These are phyloP conservation scores for Alectoria sarmentosa DNA, from an alignment of 495 filamentous ascomycete species.

Conservation along the genomic window DNA sequence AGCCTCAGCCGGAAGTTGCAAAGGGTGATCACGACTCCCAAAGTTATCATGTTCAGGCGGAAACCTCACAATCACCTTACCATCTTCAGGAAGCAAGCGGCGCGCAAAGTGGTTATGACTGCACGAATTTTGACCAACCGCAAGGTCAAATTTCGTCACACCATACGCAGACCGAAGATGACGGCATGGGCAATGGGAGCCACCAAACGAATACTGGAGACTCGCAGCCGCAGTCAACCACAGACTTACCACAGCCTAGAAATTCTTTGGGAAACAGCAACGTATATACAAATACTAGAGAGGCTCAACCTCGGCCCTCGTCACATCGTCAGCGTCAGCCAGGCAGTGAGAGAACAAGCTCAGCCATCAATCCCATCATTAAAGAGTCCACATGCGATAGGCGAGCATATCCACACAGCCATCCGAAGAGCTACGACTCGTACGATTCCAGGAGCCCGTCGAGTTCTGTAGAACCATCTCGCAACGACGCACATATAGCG, in stretches of 20 bases:
- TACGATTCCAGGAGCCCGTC: not conserved
- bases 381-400: not conserved
- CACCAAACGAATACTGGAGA: not conserved
- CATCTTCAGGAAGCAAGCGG: too few species aligned
- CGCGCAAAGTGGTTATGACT: too few species aligned
- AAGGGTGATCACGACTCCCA: too few species aligned
- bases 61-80: too few species aligned
- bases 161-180: too few species aligned
- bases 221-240: too few species aligned
- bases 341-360: not conserved
- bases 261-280: too few species aligned
- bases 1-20: too few species aligned
- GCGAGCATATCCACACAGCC: not conserved
- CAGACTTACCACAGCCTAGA: too few species aligned
- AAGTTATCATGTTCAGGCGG: too few species aligned
- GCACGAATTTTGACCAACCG: too few species aligned
- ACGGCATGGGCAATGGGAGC: not conserved
- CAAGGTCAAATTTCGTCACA: too few species aligned
- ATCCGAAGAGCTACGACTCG: not conserved
- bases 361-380: not conserved
- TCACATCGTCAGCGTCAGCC: not conserved
- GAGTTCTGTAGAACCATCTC: not conserved
- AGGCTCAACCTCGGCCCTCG: not conserved
- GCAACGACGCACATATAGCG: not conserved
- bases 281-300: not conserved